Evolutionary conservation across 768 basidiomycete species (phyloP).

Genomic region (Lactifluus pinguis): DNA sequence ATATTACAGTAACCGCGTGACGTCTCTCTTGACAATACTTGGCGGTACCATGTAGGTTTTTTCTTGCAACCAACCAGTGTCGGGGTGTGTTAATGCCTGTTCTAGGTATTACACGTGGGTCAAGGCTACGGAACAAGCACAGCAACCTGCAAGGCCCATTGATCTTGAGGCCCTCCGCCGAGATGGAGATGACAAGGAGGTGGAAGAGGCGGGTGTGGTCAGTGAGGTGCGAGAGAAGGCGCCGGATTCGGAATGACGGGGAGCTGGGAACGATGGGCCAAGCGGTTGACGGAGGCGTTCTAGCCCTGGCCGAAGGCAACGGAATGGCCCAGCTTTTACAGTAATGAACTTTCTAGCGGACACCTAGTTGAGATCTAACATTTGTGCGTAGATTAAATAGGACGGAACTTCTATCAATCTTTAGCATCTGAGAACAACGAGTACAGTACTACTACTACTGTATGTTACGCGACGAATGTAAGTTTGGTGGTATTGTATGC

Average conservation of each 20-base stretch:
- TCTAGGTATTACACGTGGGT: constrained; percentile 52
- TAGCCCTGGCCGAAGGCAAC: too few relatives aligned
- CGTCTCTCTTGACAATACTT: constrained; percentile 47
- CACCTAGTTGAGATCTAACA: neutral
- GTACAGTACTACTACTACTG: too few relatives aligned
- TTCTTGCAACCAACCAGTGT: neutral
- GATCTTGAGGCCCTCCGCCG: constrained; percentile 33
- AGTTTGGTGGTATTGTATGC: too few relatives aligned
- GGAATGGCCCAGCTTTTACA: neutral
- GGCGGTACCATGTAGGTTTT: constrained; percentile 52
- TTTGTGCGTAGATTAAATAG: neutral
- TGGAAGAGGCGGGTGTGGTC: constrained; percentile 21
- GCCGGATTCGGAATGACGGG: neutral
- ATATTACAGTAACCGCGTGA: constrained; percentile 13
- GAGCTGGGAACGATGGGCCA: neutral
- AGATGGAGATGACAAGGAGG: constrained; percentile 20
- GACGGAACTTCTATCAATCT: too few relatives aligned
- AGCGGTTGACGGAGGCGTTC: neutral
- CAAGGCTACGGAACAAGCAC: constrained; percentile 30
- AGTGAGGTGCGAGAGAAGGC: constrained; percentile 24
- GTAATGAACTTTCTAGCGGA: neutral
- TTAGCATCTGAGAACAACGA: too few relatives aligned
- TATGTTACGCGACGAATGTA: too few relatives aligned
- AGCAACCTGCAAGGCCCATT: constrained; percentile 24
- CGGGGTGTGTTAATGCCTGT: neutral